phyloP scores from a whole-genome alignment of 306 rosid species.

The Dicorynia guianensis region DNA sequence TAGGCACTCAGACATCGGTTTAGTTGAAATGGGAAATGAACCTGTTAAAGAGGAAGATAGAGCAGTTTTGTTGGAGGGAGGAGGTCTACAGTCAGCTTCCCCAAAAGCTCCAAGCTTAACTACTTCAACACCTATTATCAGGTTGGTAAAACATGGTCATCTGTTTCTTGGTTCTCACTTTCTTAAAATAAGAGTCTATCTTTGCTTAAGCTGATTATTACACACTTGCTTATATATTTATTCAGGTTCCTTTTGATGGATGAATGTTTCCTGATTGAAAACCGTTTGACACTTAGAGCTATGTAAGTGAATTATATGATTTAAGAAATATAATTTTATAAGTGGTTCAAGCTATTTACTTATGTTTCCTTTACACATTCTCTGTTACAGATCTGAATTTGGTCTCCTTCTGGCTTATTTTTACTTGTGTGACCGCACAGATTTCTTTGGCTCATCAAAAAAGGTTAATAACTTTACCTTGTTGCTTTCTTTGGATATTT shows the following conservation, averaged over 20 bases:
- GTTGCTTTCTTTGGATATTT: constrained; percentile 32
- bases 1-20: constrained; percentile 73
- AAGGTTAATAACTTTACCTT: constrained; percentile 58
- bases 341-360: constrained; percentile 36
- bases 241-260: constrained; percentile 87
- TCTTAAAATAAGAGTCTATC: constrained; percentile 30
- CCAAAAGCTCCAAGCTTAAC: constrained; percentile 63
- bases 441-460: constrained; percentile 73
- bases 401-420: constrained; percentile 77
- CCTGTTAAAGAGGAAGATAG: constrained; percentile 76
- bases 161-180: constrained; percentile 16
- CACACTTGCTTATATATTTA: constrained; percentile 1
- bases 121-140: constrained; percentile 59
- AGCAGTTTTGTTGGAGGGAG: constrained; percentile 76
- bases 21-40: constrained; percentile 63
- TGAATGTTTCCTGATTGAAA: constrained; percentile 75
- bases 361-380: constrained; percentile 19
- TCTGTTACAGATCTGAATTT: constrained; percentile 73
- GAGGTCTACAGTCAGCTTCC: constrained; percentile 63
- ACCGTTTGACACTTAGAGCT: constrained; percentile 90
- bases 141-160: constrained; percentile 49
- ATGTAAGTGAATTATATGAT: constrained; percentile 68
- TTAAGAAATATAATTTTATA: constrained; percentile 15
- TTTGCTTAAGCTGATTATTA: constrained; percentile 36
- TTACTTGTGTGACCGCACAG: constrained; percentile 88